These are phyloP conservation scores for Colletotrichum chlorophyti DNA, from an alignment of 2,329 filamentous ascomycete genomes.

Conservation along the genomic window DNA sequence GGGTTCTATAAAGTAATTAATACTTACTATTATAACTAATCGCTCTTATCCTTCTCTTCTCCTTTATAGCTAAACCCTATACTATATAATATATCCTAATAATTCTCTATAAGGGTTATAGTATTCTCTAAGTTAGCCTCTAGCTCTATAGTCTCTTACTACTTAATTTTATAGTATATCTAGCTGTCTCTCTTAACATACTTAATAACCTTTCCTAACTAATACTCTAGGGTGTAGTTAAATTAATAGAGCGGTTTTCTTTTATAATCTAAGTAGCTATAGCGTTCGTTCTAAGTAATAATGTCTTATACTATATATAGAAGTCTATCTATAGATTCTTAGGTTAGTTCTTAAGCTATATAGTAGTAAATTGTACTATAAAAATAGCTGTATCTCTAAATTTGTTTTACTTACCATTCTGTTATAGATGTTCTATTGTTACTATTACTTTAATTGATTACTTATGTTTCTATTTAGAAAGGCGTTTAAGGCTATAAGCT, in stretches of 20 bases:
- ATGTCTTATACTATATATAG: background rate
- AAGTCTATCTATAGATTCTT: background rate
- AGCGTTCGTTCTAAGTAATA: background rate
- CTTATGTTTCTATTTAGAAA: background rate
- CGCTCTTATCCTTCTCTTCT: background rate
- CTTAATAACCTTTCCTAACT: background rate
- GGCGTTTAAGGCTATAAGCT: background rate
- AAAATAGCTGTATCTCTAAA: background rate
- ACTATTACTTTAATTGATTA: background rate
- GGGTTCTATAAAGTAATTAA: background rate
- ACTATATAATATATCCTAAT: background rate
- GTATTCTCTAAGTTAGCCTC: constrained; percentile 1
- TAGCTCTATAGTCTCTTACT: background rate
- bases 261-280: background rate
- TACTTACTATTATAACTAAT: background rate
- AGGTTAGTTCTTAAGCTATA: background rate
- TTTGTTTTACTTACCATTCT: background rate
- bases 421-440: background rate
- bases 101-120: background rate
- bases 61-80: background rate
- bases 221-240: background rate
- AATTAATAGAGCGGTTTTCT: background rate
- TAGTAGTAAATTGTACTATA: background rate
- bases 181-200: background rate
- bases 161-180: background rate